A percentile compares a stretch with the other conserved stretches of the same genome.
Conservation (phyloP, 2,329 filamentous ascomycete genomes). For the Blastomyces silverae region DNA sequence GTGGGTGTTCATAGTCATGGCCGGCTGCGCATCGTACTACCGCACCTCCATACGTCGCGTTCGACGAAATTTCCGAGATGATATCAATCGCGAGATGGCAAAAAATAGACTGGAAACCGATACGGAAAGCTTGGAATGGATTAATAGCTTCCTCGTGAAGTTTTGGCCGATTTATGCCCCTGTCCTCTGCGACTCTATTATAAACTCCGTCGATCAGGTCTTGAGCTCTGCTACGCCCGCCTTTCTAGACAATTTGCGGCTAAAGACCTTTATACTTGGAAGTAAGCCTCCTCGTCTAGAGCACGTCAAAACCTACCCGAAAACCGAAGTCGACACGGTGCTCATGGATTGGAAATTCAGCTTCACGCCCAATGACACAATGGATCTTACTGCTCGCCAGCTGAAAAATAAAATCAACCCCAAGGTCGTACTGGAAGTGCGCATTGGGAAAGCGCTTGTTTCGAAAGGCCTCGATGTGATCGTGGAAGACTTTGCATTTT, state of each 20-base stretch:
- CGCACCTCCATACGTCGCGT: conserved; percentile 89
- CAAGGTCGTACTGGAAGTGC: conserved; percentile 90
- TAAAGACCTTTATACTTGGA: conserved; percentile 89
- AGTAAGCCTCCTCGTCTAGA: conserved; percentile 94
- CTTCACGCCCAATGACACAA: conserved; percentile 91
- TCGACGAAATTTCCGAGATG: conserved; percentile 90
- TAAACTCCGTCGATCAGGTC: conserved; percentile 92
- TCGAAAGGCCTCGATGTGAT: conserved; percentile 97
- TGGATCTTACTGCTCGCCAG: conserved; percentile 84
- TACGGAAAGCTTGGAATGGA: conserved; percentile 92
- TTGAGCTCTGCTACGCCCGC: conserved; percentile 84
- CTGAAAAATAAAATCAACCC: conserved; percentile 95
- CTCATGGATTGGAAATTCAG: conserved; percentile 99
- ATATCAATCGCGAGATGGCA: conserved; percentile 80
- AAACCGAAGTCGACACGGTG: conserved; percentile 88
- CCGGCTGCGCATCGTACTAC: conserved; percentile 88
- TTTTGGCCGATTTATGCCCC: conserved; percentile 99
- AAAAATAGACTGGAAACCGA: conserved; percentile 85
- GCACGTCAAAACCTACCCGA: conserved; percentile 96
- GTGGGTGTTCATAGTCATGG: conserved; percentile 93
- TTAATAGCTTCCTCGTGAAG: conserved; percentile 96
- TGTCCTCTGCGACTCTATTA: conserved; percentile 82
- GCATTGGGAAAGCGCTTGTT: conserved; percentile 90
- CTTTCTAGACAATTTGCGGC: conserved; percentile 86
- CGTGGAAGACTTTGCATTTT: conserved; percentile 95